Evolutionary conservation across 1,139 yeast genomes (phyloP).

Genomic region (Zygoascus hellenicus): DNA sequence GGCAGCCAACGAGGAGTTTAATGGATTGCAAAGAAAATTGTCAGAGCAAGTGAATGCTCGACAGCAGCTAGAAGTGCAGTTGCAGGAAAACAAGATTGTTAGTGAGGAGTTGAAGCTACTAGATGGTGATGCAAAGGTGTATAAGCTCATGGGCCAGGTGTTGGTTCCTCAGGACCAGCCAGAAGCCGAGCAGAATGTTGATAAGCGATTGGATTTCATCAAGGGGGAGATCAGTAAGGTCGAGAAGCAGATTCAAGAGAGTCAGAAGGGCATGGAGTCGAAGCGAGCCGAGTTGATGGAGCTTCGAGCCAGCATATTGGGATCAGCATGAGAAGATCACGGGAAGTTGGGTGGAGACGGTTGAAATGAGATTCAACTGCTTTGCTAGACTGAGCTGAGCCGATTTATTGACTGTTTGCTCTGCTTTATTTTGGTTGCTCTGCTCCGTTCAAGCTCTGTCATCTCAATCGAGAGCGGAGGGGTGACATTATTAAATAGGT

Average conservation of each 20-base stretch:
- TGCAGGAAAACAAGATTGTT: slow-evolving; percentile 91
- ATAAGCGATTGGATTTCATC: slow-evolving; percentile 83
- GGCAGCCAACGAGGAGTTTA: slow-evolving; percentile 28
- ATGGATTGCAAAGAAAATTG: slow-evolving; percentile 30
- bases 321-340: slow-evolving; percentile 24
- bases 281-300: slow-evolving; percentile 31
- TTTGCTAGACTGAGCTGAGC: too few relatives aligned
- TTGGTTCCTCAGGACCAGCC: slow-evolving; percentile 77
- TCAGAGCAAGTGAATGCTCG: slow-evolving; percentile 38
- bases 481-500: neutral
- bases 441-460: too few relatives aligned
- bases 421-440: too few relatives aligned
- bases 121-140: slow-evolving; percentile 62
- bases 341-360: neutral
- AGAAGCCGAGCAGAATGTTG: slow-evolving; percentile 80
- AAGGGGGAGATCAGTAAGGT: slow-evolving; percentile 55
- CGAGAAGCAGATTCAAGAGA: slow-evolving; percentile 31
- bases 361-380: too few relatives aligned
- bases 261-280: slow-evolving; percentile 31
- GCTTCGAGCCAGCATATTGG: slow-evolving; percentile 8
- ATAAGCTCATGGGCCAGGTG: slow-evolving; percentile 88
- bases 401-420: too few relatives aligned
- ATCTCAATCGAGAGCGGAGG: too few relatives aligned
- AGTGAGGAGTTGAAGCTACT: slow-evolving; percentile 65
- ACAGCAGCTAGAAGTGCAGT: slow-evolving; percentile 56